Evolutionary conservation across 1,284 basidiomycete species (phyloP).

Genomic region (Ustilago xerochloae): DNA sequence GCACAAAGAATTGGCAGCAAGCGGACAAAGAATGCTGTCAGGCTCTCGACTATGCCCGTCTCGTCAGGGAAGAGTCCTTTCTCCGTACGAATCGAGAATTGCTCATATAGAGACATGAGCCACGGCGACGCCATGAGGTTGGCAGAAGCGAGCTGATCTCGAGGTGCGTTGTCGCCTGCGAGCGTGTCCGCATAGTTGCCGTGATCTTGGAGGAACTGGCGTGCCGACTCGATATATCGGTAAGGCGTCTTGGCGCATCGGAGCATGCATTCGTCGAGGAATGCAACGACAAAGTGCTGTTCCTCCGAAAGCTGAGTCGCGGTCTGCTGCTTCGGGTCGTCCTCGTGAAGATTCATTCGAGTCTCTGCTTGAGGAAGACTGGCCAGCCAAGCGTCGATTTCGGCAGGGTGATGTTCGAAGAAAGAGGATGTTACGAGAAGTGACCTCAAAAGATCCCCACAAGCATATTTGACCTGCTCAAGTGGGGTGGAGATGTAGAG

Average conservation of each 20-base stretch:
- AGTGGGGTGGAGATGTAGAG: slow-evolving; percentile 36
- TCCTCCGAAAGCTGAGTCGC: slow-evolving; percentile 68
- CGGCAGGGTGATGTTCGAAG: slow-evolving; percentile 82
- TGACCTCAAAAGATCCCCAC: slow-evolving; percentile 34
- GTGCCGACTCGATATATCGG: slow-evolving; percentile 82
- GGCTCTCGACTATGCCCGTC: slow-evolving; percentile 14
- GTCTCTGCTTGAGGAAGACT: slow-evolving; percentile 71
- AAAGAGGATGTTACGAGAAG: slow-evolving; percentile 76
- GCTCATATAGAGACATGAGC: slow-evolving; percentile 51
- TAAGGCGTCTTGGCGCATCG: slow-evolving; percentile 87
- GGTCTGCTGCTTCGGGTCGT: background rate
- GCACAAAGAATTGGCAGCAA: slow-evolving; percentile 39
- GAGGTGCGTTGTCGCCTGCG: background rate
- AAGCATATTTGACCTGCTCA: slow-evolving; percentile 37
- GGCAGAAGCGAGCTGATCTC: background rate
- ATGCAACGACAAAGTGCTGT: slow-evolving; percentile 74
- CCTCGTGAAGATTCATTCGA: background rate
- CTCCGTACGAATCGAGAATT: slow-evolving; percentile 48
- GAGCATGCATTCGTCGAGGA: slow-evolving; percentile 87
- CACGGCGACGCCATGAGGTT: slow-evolving; percentile 43
- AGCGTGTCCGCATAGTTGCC: background rate
- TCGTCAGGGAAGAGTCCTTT: slow-evolving; percentile 36
- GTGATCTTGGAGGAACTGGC: slow-evolving; percentile 57
- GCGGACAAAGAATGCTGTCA: slow-evolving; percentile 42
- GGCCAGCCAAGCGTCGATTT: slow-evolving; percentile 81